These are phyloP conservation scores for Ophiosphaerella narmari DNA, from an alignment of 2,329 filamentous ascomycete genomes.

Conservation along the genomic window DNA sequence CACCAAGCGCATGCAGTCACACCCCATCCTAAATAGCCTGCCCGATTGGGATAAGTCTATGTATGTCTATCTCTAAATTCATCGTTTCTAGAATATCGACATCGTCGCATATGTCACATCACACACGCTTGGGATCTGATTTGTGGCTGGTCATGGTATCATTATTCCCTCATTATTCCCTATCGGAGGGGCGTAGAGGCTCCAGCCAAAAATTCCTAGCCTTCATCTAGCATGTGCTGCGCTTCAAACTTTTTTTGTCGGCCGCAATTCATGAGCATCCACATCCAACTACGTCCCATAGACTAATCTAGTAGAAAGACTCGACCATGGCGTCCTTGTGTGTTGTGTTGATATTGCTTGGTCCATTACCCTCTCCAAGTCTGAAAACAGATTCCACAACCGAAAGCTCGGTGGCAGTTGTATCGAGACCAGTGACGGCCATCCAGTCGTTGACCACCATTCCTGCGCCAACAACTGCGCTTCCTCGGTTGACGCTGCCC, in stretches of 20 bases:
- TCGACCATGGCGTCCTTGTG: conserved; percentile 99
- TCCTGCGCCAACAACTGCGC: conserved; percentile 90
- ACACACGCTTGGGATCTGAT: not conserved
- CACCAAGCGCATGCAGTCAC: not conserved
- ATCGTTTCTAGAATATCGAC: not conserved
- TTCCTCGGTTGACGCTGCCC: conserved; percentile 90
- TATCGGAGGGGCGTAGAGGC: conserved; percentile 4
- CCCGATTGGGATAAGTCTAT: too few relatives aligned
- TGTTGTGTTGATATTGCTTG: conserved; percentile 76
- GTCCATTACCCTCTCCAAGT: conserved; percentile 80
- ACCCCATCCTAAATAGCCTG: too few relatives aligned
- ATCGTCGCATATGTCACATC: not conserved
- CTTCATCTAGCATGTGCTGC: conserved; percentile 4
- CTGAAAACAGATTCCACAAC: conserved; percentile 97
- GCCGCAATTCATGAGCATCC: not conserved
- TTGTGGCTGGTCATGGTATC: conserved; percentile 22
- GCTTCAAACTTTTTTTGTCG: not conserved
- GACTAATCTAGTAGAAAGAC: conserved; percentile 82
- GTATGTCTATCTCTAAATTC: too few relatives aligned
- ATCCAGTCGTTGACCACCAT: conserved; percentile 99
- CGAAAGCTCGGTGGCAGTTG: conserved; percentile 94
- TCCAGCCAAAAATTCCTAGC: not conserved
- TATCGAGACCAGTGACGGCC: conserved; percentile 87
- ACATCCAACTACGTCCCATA: conserved; percentile 1
- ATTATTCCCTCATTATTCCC: conserved; percentile 33